Evolutionary conservation across 2,329 filamentous ascomycete species (phyloP).

Genomic region (Boeremia lycopersici): DNA sequence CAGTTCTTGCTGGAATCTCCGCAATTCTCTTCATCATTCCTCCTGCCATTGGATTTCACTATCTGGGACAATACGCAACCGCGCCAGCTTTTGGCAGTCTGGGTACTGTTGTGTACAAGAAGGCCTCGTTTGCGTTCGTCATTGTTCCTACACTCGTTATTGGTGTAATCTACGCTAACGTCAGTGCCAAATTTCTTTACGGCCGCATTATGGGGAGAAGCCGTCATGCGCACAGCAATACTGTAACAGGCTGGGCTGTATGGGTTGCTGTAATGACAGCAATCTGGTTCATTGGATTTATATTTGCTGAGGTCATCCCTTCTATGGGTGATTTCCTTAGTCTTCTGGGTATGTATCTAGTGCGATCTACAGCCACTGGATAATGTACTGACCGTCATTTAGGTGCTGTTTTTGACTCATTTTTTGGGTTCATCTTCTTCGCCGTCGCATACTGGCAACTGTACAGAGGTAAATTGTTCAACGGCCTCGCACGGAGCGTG

Average conservation of each 20-base stretch:
- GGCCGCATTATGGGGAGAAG: constrained; percentile 83
- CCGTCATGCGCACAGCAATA: constrained; percentile 79
- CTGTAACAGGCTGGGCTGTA: constrained; percentile 75
- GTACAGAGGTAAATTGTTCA: constrained; percentile 66
- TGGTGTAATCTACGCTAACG: constrained; percentile 85
- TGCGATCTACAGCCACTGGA: constrained; percentile 49
- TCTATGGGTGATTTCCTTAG: constrained; percentile 69
- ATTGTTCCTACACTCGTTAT: constrained; percentile 90
- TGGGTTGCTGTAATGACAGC: constrained; percentile 76
- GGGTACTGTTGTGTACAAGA: constrained; percentile 74
- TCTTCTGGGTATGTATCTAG: not conserved
- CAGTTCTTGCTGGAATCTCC: constrained; percentile 85
- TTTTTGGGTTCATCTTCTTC: constrained; percentile 96
- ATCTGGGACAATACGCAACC: constrained; percentile 86
- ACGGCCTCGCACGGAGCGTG: constrained; percentile 41
- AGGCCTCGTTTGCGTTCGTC: constrained; percentile 91
- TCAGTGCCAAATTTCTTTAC: constrained; percentile 87
- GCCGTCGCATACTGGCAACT: constrained; percentile 79
- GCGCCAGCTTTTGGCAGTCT: constrained; percentile 86
- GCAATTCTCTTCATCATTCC: constrained; percentile 86
- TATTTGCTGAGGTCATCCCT: constrained; percentile 89
- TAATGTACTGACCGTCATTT: constrained; percentile 61
- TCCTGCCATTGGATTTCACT: constrained; percentile 80
- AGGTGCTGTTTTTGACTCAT: constrained; percentile 85
- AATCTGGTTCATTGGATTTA: constrained; percentile 81